Percentiles rank a stretch among this genome's conserved stretches.
Evolutionary conservation across 2,329 filamentous ascomycete genomes (phyloP).

Genomic region (Penicillium frequentans): DNA sequence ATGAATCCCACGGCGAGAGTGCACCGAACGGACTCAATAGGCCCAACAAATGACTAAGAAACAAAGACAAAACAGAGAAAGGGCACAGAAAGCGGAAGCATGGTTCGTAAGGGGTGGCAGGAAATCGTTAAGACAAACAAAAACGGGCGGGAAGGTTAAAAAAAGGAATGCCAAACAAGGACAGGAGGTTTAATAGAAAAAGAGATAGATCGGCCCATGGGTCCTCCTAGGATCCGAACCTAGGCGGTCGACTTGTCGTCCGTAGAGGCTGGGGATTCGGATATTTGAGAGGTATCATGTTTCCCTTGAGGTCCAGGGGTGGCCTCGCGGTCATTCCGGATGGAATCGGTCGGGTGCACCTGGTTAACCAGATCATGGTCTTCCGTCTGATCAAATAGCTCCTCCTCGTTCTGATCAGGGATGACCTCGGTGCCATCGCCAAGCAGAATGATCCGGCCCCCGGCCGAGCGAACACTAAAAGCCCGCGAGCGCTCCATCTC

Average conservation of each 20-base stretch:
- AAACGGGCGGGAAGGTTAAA: slow-evolving; percentile 3
- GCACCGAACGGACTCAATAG: slow-evolving; percentile 7
- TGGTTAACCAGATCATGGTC: slow-evolving; percentile 85
- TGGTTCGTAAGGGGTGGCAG: slow-evolving; percentile 13
- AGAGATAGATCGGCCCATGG: slow-evolving; percentile 15
- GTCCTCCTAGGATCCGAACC: slow-evolving; percentile 14
- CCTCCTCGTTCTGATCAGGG: slow-evolving; percentile 83
- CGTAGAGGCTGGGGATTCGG: slow-evolving; percentile 39
- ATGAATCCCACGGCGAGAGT: slow-evolving; percentile 15
- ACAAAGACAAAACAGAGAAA: slow-evolving; percentile 15
- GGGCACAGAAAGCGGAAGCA: slow-evolving; percentile 17
- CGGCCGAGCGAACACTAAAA: slow-evolving; percentile 67
- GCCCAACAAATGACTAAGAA: slow-evolving; percentile 17
- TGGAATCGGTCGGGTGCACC: slow-evolving; percentile 59
- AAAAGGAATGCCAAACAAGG: slow-evolving; percentile 7
- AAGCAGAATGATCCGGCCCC: slow-evolving; percentile 89
- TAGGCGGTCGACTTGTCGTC: slow-evolving; percentile 36
- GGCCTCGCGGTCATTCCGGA: slow-evolving; percentile 49
- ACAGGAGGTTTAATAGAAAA: slow-evolving; percentile 2
- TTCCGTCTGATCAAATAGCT: slow-evolving; percentile 92
- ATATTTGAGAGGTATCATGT: slow-evolving; percentile 32
- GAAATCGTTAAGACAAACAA: slow-evolving; percentile 15
- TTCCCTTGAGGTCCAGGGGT: slow-evolving; percentile 51
- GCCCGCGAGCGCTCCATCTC: slow-evolving; percentile 59
- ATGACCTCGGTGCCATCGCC: slow-evolving; percentile 93